A percentile compares a stretch with the other conserved stretches of the same genome.
Conservation (phyloP, 164 flowering plant genomes). For the Aristolochia contorta region DNA sequence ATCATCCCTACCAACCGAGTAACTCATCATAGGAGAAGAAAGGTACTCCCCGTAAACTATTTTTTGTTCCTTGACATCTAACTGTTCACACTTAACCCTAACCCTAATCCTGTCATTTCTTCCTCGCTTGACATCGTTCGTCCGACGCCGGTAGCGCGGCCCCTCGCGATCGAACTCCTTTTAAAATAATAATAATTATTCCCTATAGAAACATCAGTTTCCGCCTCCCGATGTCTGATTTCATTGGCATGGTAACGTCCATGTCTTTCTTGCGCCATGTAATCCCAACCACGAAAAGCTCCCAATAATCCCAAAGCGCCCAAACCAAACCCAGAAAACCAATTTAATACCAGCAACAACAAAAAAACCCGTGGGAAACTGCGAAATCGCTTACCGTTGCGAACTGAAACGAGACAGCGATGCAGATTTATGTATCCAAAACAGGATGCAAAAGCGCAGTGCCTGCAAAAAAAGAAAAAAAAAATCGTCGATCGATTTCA, state of each 20-base stretch:
- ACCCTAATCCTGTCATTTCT: constrained; percentile 11
- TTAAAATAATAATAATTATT: constrained; percentile 21
- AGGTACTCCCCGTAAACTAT: constrained; percentile 21
- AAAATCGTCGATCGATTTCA: too few species aligned
- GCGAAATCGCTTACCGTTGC: too few species aligned
- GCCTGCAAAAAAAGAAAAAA: too few species aligned
- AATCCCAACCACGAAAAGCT: not conserved
- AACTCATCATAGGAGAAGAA: constrained; percentile 33
- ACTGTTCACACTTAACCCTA: constrained; percentile 19
- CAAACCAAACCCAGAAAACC: too few species aligned
- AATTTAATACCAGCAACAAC: too few species aligned
- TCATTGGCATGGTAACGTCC: constrained; percentile 51
- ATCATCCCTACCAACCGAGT: constrained; percentile 33
- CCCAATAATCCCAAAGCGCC: too few species aligned
- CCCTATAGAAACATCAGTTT: constrained; percentile 19
- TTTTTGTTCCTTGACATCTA: constrained; percentile 28
- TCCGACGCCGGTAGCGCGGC: constrained; percentile 12
- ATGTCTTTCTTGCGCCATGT: constrained; percentile 70
- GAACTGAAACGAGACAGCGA: too few species aligned
- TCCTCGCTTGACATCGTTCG: constrained; percentile 7
- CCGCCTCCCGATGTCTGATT: constrained; percentile 41
- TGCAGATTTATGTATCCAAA: too few species aligned
- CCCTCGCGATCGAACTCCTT: constrained; percentile 26
- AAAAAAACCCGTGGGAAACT: too few species aligned
- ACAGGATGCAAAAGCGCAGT: too few species aligned